A percentile compares a stretch with the other conserved stretches of the same genome.
Evolutionary conservation across 2,329 filamentous ascomycete species (phyloP).

Genomic region (Pseudogymnoascus sp.): DNA sequence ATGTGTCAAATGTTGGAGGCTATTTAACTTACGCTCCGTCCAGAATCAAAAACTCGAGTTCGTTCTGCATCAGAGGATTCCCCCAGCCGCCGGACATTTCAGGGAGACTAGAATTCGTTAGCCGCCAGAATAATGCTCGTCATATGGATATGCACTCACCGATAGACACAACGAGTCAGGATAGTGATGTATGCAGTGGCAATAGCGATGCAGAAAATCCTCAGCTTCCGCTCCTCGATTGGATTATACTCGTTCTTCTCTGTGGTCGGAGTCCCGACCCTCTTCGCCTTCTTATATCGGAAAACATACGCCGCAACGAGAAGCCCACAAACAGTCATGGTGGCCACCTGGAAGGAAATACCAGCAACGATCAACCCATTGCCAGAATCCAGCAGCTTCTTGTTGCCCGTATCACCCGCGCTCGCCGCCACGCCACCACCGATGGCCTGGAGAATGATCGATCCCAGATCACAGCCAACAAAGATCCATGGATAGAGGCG

Average conservation of each 20-base stretch:
- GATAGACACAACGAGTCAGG: slow-evolving; percentile 20
- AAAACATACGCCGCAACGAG: slow-evolving; percentile 13
- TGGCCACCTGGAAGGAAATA: slow-evolving; percentile 32
- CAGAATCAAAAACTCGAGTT: slow-evolving; percentile 49
- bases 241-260: neutral
- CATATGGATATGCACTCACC: slow-evolving; percentile 7
- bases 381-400: slow-evolving; percentile 11
- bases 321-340: slow-evolving; percentile 25
- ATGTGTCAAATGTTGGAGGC: neutral
- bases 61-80: slow-evolving; percentile 53
- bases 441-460: slow-evolving; percentile 49
- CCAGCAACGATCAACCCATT: slow-evolving; percentile 33
- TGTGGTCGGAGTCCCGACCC: neutral
- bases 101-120: slow-evolving; percentile 31
- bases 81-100: slow-evolving; percentile 59
- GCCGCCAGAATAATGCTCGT: slow-evolving; percentile 9
- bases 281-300: neutral
- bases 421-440: slow-evolving; percentile 44
- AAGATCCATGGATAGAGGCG: slow-evolving; percentile 47
- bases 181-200: slow-evolving; percentile 14
- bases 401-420: slow-evolving; percentile 2
- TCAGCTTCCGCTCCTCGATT: slow-evolving; percentile 9
- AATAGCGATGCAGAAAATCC: slow-evolving; percentile 16
- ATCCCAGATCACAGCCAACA: slow-evolving; percentile 48
- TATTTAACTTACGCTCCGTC: slow-evolving; percentile 40